A percentile compares a stretch with the other conserved stretches of the same genome.
phyloP scores from a whole-genome alignment of 2,329 filamentous ascomycete species.

The Pezicula neosporulosa region DNA sequence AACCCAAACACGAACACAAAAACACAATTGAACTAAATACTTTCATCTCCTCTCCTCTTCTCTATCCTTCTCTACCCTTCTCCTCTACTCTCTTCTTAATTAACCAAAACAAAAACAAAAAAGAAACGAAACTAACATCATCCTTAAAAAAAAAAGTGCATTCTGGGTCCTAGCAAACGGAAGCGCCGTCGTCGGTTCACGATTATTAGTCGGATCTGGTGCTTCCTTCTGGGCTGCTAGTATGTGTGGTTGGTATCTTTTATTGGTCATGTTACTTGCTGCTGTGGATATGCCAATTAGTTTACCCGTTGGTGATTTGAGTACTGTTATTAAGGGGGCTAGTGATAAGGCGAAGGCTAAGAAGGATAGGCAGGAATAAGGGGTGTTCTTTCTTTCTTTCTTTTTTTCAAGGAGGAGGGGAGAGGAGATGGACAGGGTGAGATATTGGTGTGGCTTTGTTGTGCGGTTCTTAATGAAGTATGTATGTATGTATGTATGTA shows the following conservation, averaged over 20 bases:
- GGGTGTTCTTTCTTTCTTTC: too few relatives aligned
- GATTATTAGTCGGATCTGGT: constrained; percentile 32
- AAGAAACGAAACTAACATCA: too few relatives aligned
- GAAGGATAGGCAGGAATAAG: neutral
- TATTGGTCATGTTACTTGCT: constrained; percentile 49
- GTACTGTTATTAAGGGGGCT: constrained; percentile 39
- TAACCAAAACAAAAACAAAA: too few relatives aligned
- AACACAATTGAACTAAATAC: too few relatives aligned
- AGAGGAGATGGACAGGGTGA: too few relatives aligned
- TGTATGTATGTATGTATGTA: too few relatives aligned
- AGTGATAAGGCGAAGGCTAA: constrained; percentile 13
- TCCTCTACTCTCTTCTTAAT: constrained; percentile 45
- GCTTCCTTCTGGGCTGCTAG: constrained; percentile 46
- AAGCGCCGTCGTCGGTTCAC: constrained; percentile 2
- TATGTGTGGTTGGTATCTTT: constrained; percentile 51
- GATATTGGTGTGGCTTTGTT: too few relatives aligned
- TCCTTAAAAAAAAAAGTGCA: constrained; percentile 37
- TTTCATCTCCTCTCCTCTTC: too few relatives aligned
- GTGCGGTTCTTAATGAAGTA: too few relatives aligned
- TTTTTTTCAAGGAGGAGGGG: too few relatives aligned
- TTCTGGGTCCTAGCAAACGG: constrained; percentile 5
- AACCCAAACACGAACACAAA: too few relatives aligned
- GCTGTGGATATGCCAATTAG: constrained; percentile 52
- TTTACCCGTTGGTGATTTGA: constrained; percentile 54
- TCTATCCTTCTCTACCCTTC: too few relatives aligned